These are phyloP conservation scores for Prunus davidiana DNA, from an alignment of 306 rosid species.

Conservation along the genomic window DNA sequence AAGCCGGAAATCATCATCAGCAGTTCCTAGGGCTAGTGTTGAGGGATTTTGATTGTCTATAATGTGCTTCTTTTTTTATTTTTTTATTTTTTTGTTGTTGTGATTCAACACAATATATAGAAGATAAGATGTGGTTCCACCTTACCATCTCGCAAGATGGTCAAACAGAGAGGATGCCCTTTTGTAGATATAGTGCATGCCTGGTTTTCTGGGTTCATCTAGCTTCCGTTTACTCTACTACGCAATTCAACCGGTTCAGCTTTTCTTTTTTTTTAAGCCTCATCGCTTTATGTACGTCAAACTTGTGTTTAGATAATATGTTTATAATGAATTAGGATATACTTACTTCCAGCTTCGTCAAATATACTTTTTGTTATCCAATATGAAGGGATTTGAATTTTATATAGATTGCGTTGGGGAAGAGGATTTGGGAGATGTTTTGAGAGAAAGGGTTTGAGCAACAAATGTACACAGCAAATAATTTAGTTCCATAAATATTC, in stretches of 20 bases:
- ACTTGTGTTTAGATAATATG: neutral
- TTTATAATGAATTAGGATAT: too few relatives aligned
- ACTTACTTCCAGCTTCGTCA: too few relatives aligned
- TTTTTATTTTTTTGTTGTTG: constrained; percentile 30
- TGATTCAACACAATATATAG: constrained; percentile 78
- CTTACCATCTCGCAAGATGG: constrained; percentile 38
- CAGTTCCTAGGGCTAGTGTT: constrained; percentile 66
- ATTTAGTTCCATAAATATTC: neutral
- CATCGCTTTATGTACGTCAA: neutral
- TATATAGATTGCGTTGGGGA: too few relatives aligned
- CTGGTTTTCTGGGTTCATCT: constrained; percentile 21
- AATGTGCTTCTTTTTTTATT: constrained; percentile 30
- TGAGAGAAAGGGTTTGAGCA: too few relatives aligned
- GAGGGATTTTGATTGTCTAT: constrained; percentile 90
- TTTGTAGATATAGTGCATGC: constrained; percentile 61
- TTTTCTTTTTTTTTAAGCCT: neutral
- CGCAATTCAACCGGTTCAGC: neutral
- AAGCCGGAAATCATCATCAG: constrained; percentile 77
- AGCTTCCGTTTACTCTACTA: neutral
- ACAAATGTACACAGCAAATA: too few relatives aligned
- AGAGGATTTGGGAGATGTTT: too few relatives aligned
- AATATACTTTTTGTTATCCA: too few relatives aligned
- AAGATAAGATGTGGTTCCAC: constrained; percentile 62
- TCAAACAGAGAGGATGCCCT: constrained; percentile 48
- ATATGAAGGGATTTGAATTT: too few relatives aligned